These are phyloP conservation scores for Pleurotus giganteus DNA, from an alignment of 768 basidiomycete species.

Conservation along the genomic window DNA sequence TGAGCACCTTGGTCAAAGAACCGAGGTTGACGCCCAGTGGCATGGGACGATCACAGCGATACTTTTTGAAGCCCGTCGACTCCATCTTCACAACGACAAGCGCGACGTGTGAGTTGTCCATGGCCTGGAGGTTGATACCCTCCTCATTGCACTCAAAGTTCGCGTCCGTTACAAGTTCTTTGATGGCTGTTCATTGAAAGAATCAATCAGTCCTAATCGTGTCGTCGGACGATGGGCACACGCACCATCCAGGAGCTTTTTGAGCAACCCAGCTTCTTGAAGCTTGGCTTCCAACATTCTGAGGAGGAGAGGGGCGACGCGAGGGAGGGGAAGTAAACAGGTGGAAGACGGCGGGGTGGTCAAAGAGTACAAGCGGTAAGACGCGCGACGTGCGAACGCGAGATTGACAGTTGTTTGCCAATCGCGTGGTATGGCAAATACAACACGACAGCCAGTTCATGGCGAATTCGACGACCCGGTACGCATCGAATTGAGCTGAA, in stretches of 20 bases:
- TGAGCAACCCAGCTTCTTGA: conserved; percentile 81
- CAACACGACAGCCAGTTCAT: not conserved
- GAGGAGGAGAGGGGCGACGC: conserved; percentile 13
- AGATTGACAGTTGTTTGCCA: not conserved
- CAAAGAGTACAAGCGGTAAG: not conserved
- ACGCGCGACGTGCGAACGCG: conserved; percentile 2
- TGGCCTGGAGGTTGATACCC: conserved; percentile 93
- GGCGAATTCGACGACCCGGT: too few species aligned
- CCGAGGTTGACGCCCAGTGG: conserved; percentile 85
- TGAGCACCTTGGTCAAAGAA: conserved; percentile 91
- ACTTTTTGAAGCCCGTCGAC: conserved; percentile 77
- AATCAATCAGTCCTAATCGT: conserved; percentile 6
- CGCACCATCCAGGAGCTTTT: conserved; percentile 91
- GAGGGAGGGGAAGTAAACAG: not conserved
- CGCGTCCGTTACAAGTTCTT: conserved; percentile 95
- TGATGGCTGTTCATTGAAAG: conserved; percentile 67
- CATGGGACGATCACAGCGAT: conserved; percentile 94
- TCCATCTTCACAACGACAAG: conserved; percentile 87
- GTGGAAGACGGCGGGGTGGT: conserved; percentile 1
- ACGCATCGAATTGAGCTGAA: too few species aligned
- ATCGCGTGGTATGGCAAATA: not conserved
- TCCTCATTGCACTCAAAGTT: conserved; percentile 98
- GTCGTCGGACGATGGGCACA: conserved; percentile 7
- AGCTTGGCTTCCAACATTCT: conserved; percentile 91
- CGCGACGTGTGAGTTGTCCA: conserved; percentile 99